Base-by-base conservation (phyloP, 805 yeast genomes). In the Scheffersomyces spartinae region DNA sequence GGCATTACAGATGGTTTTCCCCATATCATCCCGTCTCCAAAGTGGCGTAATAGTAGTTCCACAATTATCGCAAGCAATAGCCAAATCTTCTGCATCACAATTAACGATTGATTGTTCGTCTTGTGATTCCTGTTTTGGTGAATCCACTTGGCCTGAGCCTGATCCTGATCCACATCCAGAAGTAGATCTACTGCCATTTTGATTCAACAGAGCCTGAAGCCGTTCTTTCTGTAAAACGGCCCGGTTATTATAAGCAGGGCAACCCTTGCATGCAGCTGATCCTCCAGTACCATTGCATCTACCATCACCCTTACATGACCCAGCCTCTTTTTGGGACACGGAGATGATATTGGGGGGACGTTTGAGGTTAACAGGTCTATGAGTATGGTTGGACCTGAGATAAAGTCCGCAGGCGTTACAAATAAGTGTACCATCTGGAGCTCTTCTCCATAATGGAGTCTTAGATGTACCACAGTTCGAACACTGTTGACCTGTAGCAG, bases 231-330 rank as follows among this genome's bases (percentile, higher is more conserved):
- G 43, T 14, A 66, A 40, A 11, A 67, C 54, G 13, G 71, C 62
- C 33, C 93, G 62, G 49, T 81, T 83, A 45, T 82, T 81, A 44
- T 49, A 80, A 4, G 91, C 82, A 2, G 94, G 91, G 43, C 94
- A 82, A 2, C 86, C 85, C 34, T 70, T 62, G 48, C 94, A 82
- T 3, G 83, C 83, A 5, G 64, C 63, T 3, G 84, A 52, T 1
- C 94, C 94, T 5, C 94, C 94, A 3, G 86, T 81, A 3, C 94
- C 94, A 41, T 82, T 81, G 48, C 94, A 82, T 31, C 73, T 64
- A 4, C 94, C 85, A 36, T 74, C 76, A 2, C 86, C 86, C 18
- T 73, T 67, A 39, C 86, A 78, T 4, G 75, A 60, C 2, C 84
- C 85, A 20, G 45, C 55, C 15, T 55, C 52, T n/a, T 36, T 44